Percentiles rank a stretch among this genome's conserved stretches.
Conservation (phyloP, 441 rosid species). For the Bocquillonia castaneifolia region DNA sequence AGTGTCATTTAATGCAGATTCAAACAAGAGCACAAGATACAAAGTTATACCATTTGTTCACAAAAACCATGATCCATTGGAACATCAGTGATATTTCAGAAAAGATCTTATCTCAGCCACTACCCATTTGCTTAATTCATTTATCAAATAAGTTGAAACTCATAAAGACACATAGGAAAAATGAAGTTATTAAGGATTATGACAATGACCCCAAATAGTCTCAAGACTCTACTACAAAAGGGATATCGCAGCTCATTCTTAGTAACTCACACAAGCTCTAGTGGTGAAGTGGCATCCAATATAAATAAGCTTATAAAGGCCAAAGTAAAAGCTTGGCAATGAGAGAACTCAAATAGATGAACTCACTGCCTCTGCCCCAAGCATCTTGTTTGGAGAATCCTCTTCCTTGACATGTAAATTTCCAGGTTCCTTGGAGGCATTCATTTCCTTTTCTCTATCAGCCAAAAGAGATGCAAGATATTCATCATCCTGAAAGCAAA, state of each 20-base stretch:
- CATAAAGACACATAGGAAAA: neutral
- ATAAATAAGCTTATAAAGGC: neutral
- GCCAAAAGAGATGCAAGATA: conserved; percentile 38
- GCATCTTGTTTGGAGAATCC: conserved; percentile 27
- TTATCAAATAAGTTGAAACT: neutral
- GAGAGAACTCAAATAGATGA: neutral
- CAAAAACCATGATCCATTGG: neutral
- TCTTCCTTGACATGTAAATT: conserved; percentile 24
- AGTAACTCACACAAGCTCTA: neutral
- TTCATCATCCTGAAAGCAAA: conserved; percentile 39
- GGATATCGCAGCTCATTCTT: neutral
- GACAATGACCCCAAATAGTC: neutral
- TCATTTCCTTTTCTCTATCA: conserved; percentile 41
- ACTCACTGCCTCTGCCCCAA: conserved; percentile 29
- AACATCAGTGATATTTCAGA: neutral
- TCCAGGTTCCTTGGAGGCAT: conserved; percentile 31
- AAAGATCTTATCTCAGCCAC: neutral
- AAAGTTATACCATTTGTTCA: neutral
- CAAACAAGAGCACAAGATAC: neutral
- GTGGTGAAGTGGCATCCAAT: neutral
- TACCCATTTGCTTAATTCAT: neutral
- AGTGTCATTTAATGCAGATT: neutral
- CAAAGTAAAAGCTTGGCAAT: neutral
- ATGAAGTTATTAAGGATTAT: neutral
- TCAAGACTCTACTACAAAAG: neutral